phyloP scores from a whole-genome alignment of 2,329 filamentous ascomycete genomes.

The Acrocalymma vagum region DNA sequence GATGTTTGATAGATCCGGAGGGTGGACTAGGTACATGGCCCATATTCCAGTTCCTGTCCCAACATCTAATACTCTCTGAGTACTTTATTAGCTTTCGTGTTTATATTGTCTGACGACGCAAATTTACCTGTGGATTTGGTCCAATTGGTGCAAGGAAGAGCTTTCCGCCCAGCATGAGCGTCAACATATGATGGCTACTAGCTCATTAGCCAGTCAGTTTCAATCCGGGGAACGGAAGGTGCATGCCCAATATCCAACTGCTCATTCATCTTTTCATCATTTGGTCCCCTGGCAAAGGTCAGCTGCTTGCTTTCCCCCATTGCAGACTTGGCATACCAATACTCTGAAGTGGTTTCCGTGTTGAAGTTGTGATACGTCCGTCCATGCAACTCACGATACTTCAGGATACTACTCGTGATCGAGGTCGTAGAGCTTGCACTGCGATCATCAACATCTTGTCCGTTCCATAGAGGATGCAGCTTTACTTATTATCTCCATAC shows the following conservation, averaged over 20 bases:
- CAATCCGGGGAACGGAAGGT: too few relatives aligned
- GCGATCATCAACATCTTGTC: too few relatives aligned
- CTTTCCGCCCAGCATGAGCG: conserved; percentile 28
- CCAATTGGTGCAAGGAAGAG: conserved; percentile 35
- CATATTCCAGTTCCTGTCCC: conserved; percentile 33
- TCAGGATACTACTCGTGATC: conserved; percentile 38
- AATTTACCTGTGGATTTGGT: conserved; percentile 21
- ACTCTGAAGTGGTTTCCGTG: conserved; percentile 40
- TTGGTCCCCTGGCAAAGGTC: too few relatives aligned
- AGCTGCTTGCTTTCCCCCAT: too few relatives aligned
- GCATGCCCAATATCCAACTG: conserved; percentile 39
- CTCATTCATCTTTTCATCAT: conserved; percentile 38
- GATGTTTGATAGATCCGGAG: background rate
- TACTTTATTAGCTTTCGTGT: too few relatives aligned
- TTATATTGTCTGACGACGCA: conserved; percentile 36
- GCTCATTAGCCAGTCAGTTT: too few relatives aligned
- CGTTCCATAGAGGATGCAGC: too few relatives aligned
- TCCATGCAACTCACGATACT: conserved; percentile 41
- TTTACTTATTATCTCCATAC: too few relatives aligned
- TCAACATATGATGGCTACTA: conserved; percentile 33
- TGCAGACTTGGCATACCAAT: too few relatives aligned
- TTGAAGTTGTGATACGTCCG: conserved; percentile 42
- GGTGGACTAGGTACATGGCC: background rate
- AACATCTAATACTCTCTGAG: conserved; percentile 40
- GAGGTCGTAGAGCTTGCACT: conserved; percentile 38